phyloP scores from a whole-genome alignment of 768 basidiomycete genomes.

The Russula griseocarnosa region DNA sequence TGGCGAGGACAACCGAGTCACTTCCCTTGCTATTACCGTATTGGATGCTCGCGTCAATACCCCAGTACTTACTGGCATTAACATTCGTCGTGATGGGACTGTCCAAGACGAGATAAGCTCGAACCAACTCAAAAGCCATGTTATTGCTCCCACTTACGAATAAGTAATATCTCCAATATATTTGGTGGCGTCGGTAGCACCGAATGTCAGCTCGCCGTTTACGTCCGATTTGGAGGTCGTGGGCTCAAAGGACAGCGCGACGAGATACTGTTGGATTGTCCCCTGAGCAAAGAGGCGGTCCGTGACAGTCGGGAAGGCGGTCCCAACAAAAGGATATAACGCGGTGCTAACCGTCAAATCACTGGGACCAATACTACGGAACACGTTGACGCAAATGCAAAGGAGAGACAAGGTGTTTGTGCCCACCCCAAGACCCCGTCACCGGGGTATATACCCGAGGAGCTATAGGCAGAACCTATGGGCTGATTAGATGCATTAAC shows the following conservation, averaged over 20 bases:
- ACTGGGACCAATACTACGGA: constrained; percentile 57
- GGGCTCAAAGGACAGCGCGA: constrained; percentile 38
- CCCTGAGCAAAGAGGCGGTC: constrained; percentile 37
- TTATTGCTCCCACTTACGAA: constrained; percentile 27
- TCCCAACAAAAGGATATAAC: constrained; percentile 12
- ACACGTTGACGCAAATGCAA: not conserved
- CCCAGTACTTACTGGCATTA: constrained; percentile 36
- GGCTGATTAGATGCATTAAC: constrained; percentile 53
- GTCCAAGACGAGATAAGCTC: constrained; percentile 4
- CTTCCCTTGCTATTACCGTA: constrained; percentile 29
- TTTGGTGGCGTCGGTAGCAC: constrained; percentile 33
- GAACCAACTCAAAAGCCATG: not conserved
- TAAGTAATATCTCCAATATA: constrained; percentile 35
- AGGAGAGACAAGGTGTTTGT: not conserved
- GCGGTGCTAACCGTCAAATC: constrained; percentile 48
- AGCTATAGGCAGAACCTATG: constrained; percentile 56
- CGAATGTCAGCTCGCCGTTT: constrained; percentile 41
- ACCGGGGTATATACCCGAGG: constrained; percentile 42
- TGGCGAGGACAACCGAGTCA: constrained; percentile 27
- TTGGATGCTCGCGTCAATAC: constrained; percentile 36
- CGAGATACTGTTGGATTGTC: constrained; percentile 29
- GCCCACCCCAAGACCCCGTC: constrained; percentile 64
- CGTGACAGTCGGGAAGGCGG: constrained; percentile 51
- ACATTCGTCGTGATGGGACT: constrained; percentile 35
- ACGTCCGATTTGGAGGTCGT: constrained; percentile 23